Percentiles rank a stretch among this genome's conserved stretches.
Conservation (phyloP, 225 moss, liverwort and hornwort species). For the Lunularia cruciata region DNA sequence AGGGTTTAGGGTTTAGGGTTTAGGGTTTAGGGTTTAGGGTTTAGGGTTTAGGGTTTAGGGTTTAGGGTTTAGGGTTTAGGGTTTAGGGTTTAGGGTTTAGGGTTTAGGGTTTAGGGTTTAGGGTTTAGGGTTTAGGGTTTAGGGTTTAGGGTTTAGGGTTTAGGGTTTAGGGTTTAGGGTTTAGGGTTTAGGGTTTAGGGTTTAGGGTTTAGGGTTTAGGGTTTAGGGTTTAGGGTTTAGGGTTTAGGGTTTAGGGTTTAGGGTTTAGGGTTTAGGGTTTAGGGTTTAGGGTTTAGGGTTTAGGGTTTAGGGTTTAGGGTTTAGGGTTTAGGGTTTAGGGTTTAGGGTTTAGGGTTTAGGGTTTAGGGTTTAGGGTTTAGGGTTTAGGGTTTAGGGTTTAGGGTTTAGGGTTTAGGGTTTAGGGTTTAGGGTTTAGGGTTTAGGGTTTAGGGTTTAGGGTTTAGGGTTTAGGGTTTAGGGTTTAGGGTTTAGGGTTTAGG, state of each 20-base stretch:
- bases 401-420: constrained; percentile 10
- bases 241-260: not conserved
- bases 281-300: not conserved
- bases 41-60: constrained; percentile 8
- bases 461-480: constrained; percentile 10
- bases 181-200: not conserved
- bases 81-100: constrained; percentile 8
- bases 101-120: constrained; percentile 8
- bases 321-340: not conserved
- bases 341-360: not conserved
- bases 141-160: constrained; percentile 8
- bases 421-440: constrained; percentile 15
- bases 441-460: constrained; percentile 9
- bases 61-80: constrained; percentile 8
- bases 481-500: constrained; percentile 13
- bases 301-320: not conserved
- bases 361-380: constrained; percentile 16
- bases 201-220: not conserved
- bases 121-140: constrained; percentile 8
- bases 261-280: constrained; percentile 1
- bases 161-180: not conserved
- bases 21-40: constrained; percentile 8
- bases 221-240: not conserved
- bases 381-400: constrained; percentile 11
- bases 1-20: constrained; percentile 8